phyloP scores from a whole-genome alignment of 257 asterid genomes.

The Nemophila menziesii region DNA sequence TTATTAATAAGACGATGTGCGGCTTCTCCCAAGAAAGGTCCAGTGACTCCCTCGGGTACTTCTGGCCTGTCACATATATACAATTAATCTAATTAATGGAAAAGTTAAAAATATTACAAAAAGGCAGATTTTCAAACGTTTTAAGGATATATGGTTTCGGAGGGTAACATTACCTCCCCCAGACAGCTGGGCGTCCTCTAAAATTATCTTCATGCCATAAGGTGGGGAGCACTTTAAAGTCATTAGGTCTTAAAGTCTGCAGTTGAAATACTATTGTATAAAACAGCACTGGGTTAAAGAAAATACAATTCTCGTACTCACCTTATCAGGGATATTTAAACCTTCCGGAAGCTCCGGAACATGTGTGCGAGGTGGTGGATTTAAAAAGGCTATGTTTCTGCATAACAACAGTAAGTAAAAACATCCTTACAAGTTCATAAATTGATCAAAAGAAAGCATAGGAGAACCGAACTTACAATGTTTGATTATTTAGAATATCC shows the following conservation, averaged over 20 bases:
- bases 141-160: no score
- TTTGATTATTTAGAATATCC: slow-evolving; percentile 43
- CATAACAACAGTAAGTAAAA: slow-evolving; percentile 10
- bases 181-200: slow-evolving; percentile 46
- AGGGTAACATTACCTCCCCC: slow-evolving; percentile 41
- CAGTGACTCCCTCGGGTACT: slow-evolving; percentile 71
- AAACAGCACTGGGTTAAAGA: no score
- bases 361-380: slow-evolving; percentile 67
- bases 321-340: slow-evolving; percentile 58
- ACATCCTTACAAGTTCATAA: not conserved
- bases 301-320: slow-evolving; percentile 13
- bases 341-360: slow-evolving; percentile 67
- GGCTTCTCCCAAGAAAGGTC: slow-evolving; percentile 80
- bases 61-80: slow-evolving; percentile 48
- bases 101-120: not conserved
- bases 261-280: slow-evolving; percentile 3
- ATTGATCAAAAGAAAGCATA: not conserved
- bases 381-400: slow-evolving; percentile 85
- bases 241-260: slow-evolving; percentile 55
- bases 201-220: slow-evolving; percentile 90
- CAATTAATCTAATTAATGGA: not conserved
- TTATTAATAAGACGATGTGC: slow-evolving; percentile 80
- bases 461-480: slow-evolving; percentile 43
- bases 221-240: slow-evolving; percentile 64
- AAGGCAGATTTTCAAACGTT: slow-evolving; percentile 4